A percentile compares a stretch with the other conserved stretches of the same genome.
Conservation (phyloP, 768 basidiomycete species). For the Lentinula boryana region DNA sequence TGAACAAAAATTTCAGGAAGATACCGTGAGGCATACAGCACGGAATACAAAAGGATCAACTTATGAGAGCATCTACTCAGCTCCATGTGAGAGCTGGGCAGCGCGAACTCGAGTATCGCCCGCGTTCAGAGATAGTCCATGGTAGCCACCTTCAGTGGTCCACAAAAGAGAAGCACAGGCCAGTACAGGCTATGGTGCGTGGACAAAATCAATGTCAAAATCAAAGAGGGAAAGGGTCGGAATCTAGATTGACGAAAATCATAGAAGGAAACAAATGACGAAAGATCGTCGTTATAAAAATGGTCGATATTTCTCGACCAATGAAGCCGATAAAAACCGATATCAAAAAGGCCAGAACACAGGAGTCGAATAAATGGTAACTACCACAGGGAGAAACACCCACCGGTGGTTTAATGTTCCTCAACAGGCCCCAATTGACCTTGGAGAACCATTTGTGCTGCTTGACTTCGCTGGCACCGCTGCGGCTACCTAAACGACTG, state of each 20-base stretch:
- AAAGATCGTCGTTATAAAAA: slow-evolving; percentile 1
- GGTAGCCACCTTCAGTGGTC: neutral
- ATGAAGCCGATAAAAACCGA: neutral
- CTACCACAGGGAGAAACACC: slow-evolving; percentile 23
- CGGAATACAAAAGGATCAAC: neutral
- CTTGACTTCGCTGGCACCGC: slow-evolving; percentile 97
- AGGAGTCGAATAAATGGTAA: neutral
- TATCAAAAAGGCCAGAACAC: neutral
- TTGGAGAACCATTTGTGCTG: slow-evolving; percentile 97
- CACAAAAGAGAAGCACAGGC: neutral
- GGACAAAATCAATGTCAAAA: neutral
- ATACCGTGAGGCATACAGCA: neutral
- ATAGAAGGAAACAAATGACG: neutral
- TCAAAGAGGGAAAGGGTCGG: neutral
- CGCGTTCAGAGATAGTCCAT: neutral
- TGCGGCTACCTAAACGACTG: slow-evolving; percentile 82
- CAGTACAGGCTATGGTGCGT: neutral
- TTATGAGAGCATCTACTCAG: neutral
- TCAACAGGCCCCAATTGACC: slow-evolving; percentile 93
- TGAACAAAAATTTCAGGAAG: neutral
- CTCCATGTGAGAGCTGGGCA: neutral
- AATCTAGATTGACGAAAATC: slow-evolving; percentile 7
- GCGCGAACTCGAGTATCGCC: neutral
- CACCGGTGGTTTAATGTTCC: slow-evolving; percentile 91
- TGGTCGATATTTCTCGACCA: neutral